Base-by-base conservation (phyloP, 1,284 basidiomycete genomes). In the Pseudomicrostroma phylloplanum region DNA sequence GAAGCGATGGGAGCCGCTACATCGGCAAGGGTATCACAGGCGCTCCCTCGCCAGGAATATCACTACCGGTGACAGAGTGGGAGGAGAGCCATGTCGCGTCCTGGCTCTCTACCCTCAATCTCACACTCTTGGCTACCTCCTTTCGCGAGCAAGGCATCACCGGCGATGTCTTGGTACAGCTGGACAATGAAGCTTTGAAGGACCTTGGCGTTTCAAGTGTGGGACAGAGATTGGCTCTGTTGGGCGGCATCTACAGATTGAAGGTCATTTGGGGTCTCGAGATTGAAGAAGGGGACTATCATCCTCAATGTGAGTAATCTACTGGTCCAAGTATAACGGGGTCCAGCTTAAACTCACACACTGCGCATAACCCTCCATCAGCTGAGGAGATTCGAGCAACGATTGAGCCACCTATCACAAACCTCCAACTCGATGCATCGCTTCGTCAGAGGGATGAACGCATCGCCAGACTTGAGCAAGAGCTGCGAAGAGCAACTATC, bases 261-360 rank as follows among this genome's bases (percentile, higher is more conserved):
- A 79, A 79, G 61, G 55, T 65, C 54, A 60, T 62, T n/a, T 70
- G 62, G 42, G 72, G 65, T 40, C 68, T 79, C 21, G 74, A 72
- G 15, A 59, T 79, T 12, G 76, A 78, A 36, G 64, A 74, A 9
- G 76, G 71, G 17, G 74, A 78, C 42, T 79, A 73, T 72, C 48
- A 53, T 30, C 61, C 61, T 15, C 51, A 54, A 26, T 54, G 21
- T 30, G 43, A 53, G 17, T 48, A 46, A 39, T 9, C 3, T 36
- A 9, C 30, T 13, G 55, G 55, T 12, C 9, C 19, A 11, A 21
- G 12, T 8, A 56, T 23, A 19, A 56, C 39, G 15, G 30, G 55
- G 21, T 23, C 46, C 46, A n/a, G 43, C 13, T n/a, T 9, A 9
- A 26, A 23, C 23, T n/a, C 17, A n/a, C 30, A 17, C 54, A 55